Conservation (phyloP, 768 basidiomycete genomes). For the Hericium rajendrae region DNA sequence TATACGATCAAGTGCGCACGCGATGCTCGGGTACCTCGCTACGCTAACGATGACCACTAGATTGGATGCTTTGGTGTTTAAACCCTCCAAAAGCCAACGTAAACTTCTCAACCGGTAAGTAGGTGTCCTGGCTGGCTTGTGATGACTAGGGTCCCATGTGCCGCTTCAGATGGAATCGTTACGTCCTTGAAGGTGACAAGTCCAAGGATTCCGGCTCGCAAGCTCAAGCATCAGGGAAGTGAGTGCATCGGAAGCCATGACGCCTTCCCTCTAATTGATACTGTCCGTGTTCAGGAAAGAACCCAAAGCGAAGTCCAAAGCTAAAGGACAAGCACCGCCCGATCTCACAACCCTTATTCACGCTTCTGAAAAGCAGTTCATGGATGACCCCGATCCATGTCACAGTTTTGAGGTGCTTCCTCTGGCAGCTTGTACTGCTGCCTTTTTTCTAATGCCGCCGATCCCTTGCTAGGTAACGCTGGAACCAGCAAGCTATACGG, state of each 20-base stretch:
- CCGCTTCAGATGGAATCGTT: constrained; percentile 59
- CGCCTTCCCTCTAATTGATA: neutral
- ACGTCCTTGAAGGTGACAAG: constrained; percentile 37
- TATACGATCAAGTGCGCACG: constrained; percentile 76
- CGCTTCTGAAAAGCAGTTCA: neutral
- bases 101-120: constrained; percentile 56
- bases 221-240: constrained; percentile 19
- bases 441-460: neutral
- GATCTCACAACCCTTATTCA: neutral
- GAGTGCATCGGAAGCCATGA: neutral
- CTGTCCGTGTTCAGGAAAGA: no score
- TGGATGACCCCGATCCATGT: constrained; percentile 14
- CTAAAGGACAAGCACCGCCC: no score
- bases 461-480: constrained; percentile 46
- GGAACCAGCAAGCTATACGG: constrained; percentile 65
- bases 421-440: neutral
- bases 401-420: constrained; percentile 53
- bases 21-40: neutral
- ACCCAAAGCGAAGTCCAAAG: no score
- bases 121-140: neutral
- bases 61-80: constrained; percentile 57
- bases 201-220: no score
- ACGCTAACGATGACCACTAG: constrained; percentile 25
- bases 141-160: neutral
- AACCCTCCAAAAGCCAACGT: constrained; percentile 63